Evolutionary conservation across 208 protist genomes (phyloP), one percentile per base, ranked within the genome.

Genomic region (Crithidia fasciculata): DNA sequence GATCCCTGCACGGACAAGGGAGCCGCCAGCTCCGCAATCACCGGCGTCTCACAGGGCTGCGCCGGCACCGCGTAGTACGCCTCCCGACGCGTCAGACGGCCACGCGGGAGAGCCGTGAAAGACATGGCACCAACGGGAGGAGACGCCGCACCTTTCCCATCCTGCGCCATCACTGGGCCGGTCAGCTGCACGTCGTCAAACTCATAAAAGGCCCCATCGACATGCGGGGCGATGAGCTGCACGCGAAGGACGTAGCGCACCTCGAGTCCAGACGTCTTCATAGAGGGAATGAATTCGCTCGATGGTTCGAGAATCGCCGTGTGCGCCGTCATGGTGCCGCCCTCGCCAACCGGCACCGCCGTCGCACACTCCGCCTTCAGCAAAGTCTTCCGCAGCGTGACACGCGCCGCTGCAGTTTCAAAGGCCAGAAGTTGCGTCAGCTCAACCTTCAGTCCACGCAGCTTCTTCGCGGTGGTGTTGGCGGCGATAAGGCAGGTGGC

Each of bases 231-330:
- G 18, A 75, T 47, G 15, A 81, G 54, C 44, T 66, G 64, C 37
- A 81, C 76, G 36, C 68, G 68, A 13, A 81, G 16, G n/a, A 49
- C 53, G 69, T 81, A 81, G n/a, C 63, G n/a, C n/a, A 81, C 76
- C 2, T 50, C 47, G 40, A 81, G 45, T 2, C 76, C 76, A 15
- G 68, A 71, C 16, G 76, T 81, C 28, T 58, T 62, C 44, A 81
- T 67, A 40, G 68, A 72, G 28, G 76, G 76, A 13, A 81, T 72
- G 12, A 72, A 16, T 9, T 76, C 58, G 8, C 60, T 57, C 0
- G n/a, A n/a, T 8, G 18, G 40, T 5, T 62, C 16, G 18, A 69
- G 39, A 43, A 65, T 7, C 8, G 39, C 36, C 15, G 59, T 64
- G 18, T 12, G 40, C 5, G 53, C 74, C 13, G 28, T 49, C 5